Evolutionary conservation across 768 basidiomycete species (phyloP), one percentile per base, ranked within the genome.

Genomic region (Chalciporus chontae): DNA sequence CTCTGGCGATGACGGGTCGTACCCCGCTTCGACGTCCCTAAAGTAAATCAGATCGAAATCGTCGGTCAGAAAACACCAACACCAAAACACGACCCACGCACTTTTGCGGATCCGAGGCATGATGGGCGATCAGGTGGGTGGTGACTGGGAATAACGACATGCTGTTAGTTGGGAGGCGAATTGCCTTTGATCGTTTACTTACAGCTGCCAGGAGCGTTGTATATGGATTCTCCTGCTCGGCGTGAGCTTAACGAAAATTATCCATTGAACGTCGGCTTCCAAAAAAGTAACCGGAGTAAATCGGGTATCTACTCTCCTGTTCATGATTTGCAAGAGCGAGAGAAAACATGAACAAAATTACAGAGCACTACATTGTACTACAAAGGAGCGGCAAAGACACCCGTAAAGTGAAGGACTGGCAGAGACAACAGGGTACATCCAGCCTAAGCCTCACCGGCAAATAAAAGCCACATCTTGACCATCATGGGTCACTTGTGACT

Each of bases 1-100:
- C 78, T 90, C 41, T 78, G 77, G 21, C 90, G 82, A 51, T 88
- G 79, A 57, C 85, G 77, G 36, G 82, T 87, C n/a, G 80, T 79
- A 18, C 76, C 73, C 23, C 94, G 80, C 68, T 84, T 94, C 60
- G 85, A 89, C 11, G 93, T 94, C 73, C 90, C 92, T 94, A 61
- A 32, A 15, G 34, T n/a, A 14, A 4, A 37, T 50, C 40, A 56
- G 50, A 43, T 11, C 29, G 29, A 7, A 18, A 10, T 49, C 26
- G 26, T 26, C 26, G 54, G 41, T 26, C 15, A 17, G 24, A 42
- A 42, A 18, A 17, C 21, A 42, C 23, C 24, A 18, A 10, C 9
- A 42, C 18, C 15, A n/a, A 36, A n/a, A 15, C 31, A 11, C 10
- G 11, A 15, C 26, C 24, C 3, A 58, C 78, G 53, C 56, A 85